These are phyloP conservation scores for Trametes villosa DNA, from an alignment of 768 basidiomycete species.

Conservation along the genomic window DNA sequence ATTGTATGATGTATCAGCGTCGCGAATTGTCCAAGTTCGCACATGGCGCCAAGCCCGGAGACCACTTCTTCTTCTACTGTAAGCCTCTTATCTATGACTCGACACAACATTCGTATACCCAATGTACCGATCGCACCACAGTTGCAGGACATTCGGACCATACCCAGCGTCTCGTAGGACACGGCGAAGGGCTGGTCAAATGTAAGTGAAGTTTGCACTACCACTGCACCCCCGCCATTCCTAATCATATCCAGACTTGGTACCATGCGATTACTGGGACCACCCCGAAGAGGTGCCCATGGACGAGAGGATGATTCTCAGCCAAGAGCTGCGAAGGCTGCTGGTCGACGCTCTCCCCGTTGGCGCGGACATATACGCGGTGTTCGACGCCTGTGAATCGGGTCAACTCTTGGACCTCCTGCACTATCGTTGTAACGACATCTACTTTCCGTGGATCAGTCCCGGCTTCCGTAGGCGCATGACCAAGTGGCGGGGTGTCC, in stretches of 20 bases:
- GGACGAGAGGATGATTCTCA: background rate
- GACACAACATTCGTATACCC: no score
- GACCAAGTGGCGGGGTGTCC: background rate
- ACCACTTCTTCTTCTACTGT: background rate
- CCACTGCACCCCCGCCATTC: background rate
- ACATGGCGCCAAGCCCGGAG: background rate
- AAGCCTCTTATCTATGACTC: background rate
- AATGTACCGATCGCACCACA: background rate
- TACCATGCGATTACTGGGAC: background rate
- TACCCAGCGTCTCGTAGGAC: background rate
- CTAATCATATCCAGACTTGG: background rate
- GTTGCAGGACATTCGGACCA: background rate
- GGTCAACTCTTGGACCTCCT: conserved; percentile 29
- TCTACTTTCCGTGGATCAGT: conserved; percentile 31
- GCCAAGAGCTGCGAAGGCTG: background rate
- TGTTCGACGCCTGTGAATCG: background rate
- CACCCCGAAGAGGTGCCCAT: background rate
- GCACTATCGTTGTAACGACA: conserved; percentile 30
- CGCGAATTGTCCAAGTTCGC: background rate
- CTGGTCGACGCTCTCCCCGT: background rate
- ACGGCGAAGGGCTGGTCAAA: background rate
- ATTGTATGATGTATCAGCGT: background rate
- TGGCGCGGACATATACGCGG: background rate
- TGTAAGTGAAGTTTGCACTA: background rate
- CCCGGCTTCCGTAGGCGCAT: conserved; percentile 10